Base-by-base conservation (phyloP, 1,284 basidiomycete genomes). In the Lentinula novae-zelandiae region DNA sequence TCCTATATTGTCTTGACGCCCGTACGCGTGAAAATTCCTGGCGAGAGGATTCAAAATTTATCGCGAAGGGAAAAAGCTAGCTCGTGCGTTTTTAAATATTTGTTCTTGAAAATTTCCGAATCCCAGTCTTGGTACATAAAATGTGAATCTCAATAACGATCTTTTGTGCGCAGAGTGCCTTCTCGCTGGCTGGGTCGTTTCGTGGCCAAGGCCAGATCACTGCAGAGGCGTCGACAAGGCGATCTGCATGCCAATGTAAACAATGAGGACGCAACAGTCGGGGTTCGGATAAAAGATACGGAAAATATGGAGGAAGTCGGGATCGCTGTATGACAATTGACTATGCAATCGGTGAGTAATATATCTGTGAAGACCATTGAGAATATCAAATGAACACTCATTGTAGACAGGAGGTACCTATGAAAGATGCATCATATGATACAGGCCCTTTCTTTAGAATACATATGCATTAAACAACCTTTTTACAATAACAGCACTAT, bases 1-100 rank as follows among this genome's bases (percentile, higher is more conserved):
- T 76, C 77, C 17, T 74, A 79, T 65, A 69, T 80, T 61, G 63
- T 79, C 64, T 70, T 79, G 66, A 76, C 78, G 33, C 78, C 78
- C 52, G 69, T 69, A 42, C 76, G 71, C 62, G 71, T 80, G 39
- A 75, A 75, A 58, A 68, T 80, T 36, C 77, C 78, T n/a, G 72
- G 70, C 27, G 72, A 77, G 59, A 50, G 39, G 27, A 20, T 31
- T 38, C 8, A 38, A 10, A 2, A 8, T 31, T 48, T 33, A 33
- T 20, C 39, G 7, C 38, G 33, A 31, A 20, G 34, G 5, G 34
- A 46, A 39, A 60, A 42, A 31, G 8, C 44, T n/a, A 54, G 12
- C 42, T 60, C 40, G 58, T 60, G n/a, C 22, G 58, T 52, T 34
- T 27, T 27, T 27, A 3, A 27, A 27, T 27, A 27, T 46, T 17